phyloP scores from a whole-genome alignment of 1,139 yeast genomes.

The Geotrichum bryndzae region DNA sequence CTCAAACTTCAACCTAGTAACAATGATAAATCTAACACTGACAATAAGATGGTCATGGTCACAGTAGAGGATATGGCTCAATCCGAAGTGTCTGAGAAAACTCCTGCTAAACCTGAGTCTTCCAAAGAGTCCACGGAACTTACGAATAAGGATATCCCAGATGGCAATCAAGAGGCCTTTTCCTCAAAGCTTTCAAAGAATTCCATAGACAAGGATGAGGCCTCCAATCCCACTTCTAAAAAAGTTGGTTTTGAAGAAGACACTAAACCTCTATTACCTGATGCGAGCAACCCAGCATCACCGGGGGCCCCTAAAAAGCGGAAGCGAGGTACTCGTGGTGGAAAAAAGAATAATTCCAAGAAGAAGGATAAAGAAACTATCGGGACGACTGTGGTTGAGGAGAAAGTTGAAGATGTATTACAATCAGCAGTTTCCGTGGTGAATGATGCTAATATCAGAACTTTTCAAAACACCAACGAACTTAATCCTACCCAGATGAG shows the following conservation, averaged over 20 bases:
- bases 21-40: neutral
- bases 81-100: neutral
- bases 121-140: neutral
- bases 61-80: neutral
- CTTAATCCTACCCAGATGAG: neutral
- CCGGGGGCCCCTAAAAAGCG: slow-evolving; percentile 43
- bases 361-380: slow-evolving; percentile 1
- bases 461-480: neutral
- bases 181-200: neutral
- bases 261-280: slow-evolving; percentile 6
- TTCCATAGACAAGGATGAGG: neutral
- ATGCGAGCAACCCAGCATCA: slow-evolving; percentile 8
- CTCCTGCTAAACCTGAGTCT: neutral
- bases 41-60: neutral
- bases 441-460: neutral
- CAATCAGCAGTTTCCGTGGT: slow-evolving; percentile 3
- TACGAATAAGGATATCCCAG: neutral
- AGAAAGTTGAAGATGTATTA: neutral
- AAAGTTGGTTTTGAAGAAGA: slow-evolving; percentile 24
- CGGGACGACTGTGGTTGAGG: neutral
- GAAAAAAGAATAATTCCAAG: slow-evolving; percentile 34
- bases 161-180: neutral
- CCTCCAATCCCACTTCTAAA: neutral
- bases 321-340: slow-evolving; percentile 85
- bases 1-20: neutral